phyloP scores from a whole-genome alignment of 768 basidiomycete genomes.

The Strobilomyces echinocephalus region DNA sequence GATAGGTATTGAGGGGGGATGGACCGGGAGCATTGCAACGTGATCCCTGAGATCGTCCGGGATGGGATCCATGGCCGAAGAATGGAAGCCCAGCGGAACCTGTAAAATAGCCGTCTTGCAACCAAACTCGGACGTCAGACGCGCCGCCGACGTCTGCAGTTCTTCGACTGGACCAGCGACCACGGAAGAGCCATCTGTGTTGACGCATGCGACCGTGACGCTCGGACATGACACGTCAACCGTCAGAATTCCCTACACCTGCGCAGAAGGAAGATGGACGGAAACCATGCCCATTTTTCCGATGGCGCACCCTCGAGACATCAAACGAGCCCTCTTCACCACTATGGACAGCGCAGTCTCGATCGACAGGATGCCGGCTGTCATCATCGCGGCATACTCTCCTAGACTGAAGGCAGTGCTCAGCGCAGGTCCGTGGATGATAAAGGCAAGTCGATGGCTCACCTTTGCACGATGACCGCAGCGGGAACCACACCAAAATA shows the following conservation, averaged over 20 bases:
- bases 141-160: constrained; percentile 38
- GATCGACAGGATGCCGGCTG: constrained; percentile 51
- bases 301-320: constrained; percentile 43
- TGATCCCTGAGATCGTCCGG: constrained; percentile 44
- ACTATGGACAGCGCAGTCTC: constrained; percentile 44
- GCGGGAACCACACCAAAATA: constrained; percentile 60
- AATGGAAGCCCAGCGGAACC: constrained; percentile 65
- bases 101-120: constrained; percentile 43
- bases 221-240: constrained; percentile 32
- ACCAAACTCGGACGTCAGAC: constrained; percentile 33
- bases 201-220: constrained; percentile 56
- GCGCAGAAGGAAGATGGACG: constrained; percentile 36
- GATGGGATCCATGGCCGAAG: constrained; percentile 56
- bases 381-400: constrained; percentile 38
- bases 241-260: constrained; percentile 34
- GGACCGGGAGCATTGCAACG: constrained; percentile 35
- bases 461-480: constrained; percentile 75
- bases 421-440: neutral
- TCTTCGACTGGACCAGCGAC: constrained; percentile 51
- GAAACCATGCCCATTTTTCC: constrained; percentile 59
- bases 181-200: constrained; percentile 53
- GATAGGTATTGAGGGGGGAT: constrained; percentile 51
- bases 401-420: constrained; percentile 49
- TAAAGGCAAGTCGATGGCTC: neutral
- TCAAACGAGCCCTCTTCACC: constrained; percentile 38